phyloP scores from a whole-genome alignment of 2,329 filamentous ascomycete genomes.

The Kalmusia sp. region DNA sequence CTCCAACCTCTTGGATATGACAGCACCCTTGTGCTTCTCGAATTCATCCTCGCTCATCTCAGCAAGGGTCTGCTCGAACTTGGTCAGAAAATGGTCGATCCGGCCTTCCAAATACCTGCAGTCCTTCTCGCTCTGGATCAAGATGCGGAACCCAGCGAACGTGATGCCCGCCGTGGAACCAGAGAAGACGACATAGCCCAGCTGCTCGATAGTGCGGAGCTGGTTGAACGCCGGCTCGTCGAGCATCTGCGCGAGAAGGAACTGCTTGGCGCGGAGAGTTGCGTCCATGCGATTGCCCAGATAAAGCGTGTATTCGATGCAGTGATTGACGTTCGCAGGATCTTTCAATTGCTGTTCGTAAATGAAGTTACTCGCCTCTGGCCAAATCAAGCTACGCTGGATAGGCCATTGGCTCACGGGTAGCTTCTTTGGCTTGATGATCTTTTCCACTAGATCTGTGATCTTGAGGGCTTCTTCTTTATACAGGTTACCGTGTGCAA shows the following conservation, averaged over 20 bases:
- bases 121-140: constrained; percentile 91
- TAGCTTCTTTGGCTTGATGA: constrained; percentile 74
- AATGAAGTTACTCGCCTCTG: constrained; percentile 80
- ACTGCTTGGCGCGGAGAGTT: constrained; percentile 74
- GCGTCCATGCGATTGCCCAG: constrained; percentile 63
- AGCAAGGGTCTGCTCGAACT: constrained; percentile 70
- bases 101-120: constrained; percentile 84
- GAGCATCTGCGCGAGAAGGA: constrained; percentile 87
- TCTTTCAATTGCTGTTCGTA: constrained; percentile 84
- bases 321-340: constrained; percentile 77
- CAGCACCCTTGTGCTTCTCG: constrained; percentile 86
- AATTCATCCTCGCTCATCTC: constrained; percentile 86
- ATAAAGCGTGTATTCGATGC: constrained; percentile 57
- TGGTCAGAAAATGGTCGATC: constrained; percentile 82
- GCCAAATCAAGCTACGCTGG: constrained; percentile 76
- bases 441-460: constrained; percentile 81
- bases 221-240: constrained; percentile 96
- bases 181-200: constrained; percentile 95
- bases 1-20: constrained; percentile 86
- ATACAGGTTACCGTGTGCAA: constrained; percentile 91
- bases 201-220: constrained; percentile 93
- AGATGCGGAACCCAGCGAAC: constrained; percentile 78
- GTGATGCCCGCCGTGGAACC: constrained; percentile 77
- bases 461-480: constrained; percentile 90
- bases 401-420: constrained; percentile 82